A percentile compares a stretch with the other conserved stretches of the same genome.
These are phyloP conservation scores for Suillus subluteus DNA, from an alignment of 768 basidiomycete species.

Conservation along the genomic window DNA sequence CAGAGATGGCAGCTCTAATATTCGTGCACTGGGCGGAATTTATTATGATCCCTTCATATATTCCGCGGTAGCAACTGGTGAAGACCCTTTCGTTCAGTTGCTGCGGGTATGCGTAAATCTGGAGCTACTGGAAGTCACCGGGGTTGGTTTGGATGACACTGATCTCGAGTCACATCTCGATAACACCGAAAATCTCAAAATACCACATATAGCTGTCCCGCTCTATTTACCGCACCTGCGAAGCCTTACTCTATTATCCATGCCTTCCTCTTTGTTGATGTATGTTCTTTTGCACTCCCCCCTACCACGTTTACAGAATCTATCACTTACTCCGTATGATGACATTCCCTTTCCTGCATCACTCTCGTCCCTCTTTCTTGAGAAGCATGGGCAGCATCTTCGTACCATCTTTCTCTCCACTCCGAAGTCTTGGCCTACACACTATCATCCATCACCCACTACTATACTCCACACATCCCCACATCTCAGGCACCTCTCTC, in stretches of 20 bases:
- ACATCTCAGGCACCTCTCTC: conserved; percentile 66
- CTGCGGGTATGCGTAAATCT: conserved; percentile 58
- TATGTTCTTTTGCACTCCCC: conserved; percentile 58
- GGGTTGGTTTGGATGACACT: conserved; percentile 56
- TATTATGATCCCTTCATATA: conserved; percentile 46
- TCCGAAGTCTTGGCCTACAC: conserved; percentile 70
- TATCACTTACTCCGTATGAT: conserved; percentile 76
- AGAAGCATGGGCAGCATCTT: conserved; percentile 58
- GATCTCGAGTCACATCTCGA: conserved; percentile 47
- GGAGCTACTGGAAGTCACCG: conserved; percentile 65
- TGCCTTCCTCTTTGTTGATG: conserved; percentile 68
- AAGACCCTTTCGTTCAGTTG: conserved; percentile 62
- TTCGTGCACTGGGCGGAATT: conserved; percentile 59
- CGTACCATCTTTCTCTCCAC: conserved; percentile 68
- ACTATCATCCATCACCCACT: conserved; percentile 55
- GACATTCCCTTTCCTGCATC: conserved; percentile 64
- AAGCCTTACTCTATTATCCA: conserved; percentile 63
- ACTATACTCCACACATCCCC: conserved; percentile 54
- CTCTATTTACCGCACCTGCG: conserved; percentile 61
- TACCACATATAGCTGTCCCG: conserved; percentile 36
- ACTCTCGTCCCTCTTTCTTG: conserved; percentile 60
- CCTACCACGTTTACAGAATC: conserved; percentile 63
- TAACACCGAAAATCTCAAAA: conserved; percentile 19
- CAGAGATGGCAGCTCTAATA: conserved; percentile 51
- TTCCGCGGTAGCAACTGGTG: conserved; percentile 29